Percentiles rank a stretch among this genome's conserved stretches.
These are phyloP conservation scores for Boletellus sp. DNA, from an alignment of 768 basidiomycete species.

Conservation along the genomic window DNA sequence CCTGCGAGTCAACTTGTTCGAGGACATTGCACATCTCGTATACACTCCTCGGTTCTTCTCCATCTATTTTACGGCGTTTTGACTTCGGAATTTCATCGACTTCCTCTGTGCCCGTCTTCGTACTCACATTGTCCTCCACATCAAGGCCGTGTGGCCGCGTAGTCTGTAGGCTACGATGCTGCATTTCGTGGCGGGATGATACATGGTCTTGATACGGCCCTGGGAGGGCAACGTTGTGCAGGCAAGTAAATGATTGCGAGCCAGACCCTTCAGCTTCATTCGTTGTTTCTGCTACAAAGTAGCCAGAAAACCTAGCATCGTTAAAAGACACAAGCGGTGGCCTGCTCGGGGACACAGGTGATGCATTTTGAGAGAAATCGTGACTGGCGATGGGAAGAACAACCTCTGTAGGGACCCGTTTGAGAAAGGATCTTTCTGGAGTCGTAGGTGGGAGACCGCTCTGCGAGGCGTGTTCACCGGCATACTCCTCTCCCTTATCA, in stretches of 20 bases:
- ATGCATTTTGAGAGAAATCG: background rate
- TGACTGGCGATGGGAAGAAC: background rate
- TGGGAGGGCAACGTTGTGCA: conserved; percentile 14
- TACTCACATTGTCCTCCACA: background rate
- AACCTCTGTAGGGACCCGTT: conserved; percentile 1
- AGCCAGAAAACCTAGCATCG: background rate
- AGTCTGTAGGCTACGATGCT: background rate
- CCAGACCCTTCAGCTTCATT: background rate
- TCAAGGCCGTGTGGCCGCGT: background rate
- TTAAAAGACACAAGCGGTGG: conserved; percentile 15
- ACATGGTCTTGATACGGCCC: background rate
- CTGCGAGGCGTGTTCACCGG: conserved; percentile 1
- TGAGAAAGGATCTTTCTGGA: background rate
- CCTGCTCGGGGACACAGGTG: conserved; percentile 3
- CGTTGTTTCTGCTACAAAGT: background rate
- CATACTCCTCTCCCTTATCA: conserved; percentile 5
- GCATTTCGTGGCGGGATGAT: background rate
- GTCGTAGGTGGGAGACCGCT: background rate
- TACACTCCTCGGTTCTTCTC: background rate
- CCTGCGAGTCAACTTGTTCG: background rate
- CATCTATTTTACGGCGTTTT: conserved; percentile 19
- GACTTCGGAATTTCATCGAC: background rate
- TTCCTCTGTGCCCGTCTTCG: conserved; percentile 5
- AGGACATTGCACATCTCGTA: background rate
- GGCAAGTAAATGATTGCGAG: conserved; percentile 13